phyloP scores from a whole-genome alignment of 2,329 filamentous ascomycete genomes.

The Fusarium verrucosum region DNA sequence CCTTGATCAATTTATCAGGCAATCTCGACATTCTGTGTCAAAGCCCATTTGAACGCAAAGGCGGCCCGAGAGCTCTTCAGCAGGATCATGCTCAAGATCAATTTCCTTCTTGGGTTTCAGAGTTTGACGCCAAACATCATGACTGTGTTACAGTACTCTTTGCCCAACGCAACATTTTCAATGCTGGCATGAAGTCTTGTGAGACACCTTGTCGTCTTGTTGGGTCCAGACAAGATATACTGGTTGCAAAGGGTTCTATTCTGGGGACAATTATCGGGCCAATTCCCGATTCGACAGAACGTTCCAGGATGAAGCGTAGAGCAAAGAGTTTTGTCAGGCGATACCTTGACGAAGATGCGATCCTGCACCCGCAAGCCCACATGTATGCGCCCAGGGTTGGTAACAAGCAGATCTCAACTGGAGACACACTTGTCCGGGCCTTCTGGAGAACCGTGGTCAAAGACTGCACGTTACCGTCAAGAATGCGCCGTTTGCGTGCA shows the following conservation, averaged over 20 bases:
- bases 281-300: no score
- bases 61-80: background rate
- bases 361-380: accelerated
- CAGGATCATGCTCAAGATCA: accelerated
- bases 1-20: constrained; percentile 5
- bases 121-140: background rate
- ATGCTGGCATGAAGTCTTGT: background rate
- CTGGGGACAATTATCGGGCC: background rate
- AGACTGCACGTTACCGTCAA: constrained; percentile 6
- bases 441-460: constrained; percentile 19
- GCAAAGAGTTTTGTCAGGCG: background rate
- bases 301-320: no score
- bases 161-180: constrained; percentile 17
- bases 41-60: constrained; percentile 4
- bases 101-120: constrained; percentile 13
- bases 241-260: background rate
- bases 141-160: constrained; percentile 1
- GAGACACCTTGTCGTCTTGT: background rate
- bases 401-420: background rate
- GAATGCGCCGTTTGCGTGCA: constrained; percentile 7
- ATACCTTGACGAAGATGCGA: background rate
- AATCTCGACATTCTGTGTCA: constrained; percentile 29
- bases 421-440: background rate
- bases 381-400: background rate
- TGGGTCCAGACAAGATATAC: background rate